Conservation (phyloP, 2,329 filamentous ascomycete genomes). For the Ambrosiella xylebori region DNA sequence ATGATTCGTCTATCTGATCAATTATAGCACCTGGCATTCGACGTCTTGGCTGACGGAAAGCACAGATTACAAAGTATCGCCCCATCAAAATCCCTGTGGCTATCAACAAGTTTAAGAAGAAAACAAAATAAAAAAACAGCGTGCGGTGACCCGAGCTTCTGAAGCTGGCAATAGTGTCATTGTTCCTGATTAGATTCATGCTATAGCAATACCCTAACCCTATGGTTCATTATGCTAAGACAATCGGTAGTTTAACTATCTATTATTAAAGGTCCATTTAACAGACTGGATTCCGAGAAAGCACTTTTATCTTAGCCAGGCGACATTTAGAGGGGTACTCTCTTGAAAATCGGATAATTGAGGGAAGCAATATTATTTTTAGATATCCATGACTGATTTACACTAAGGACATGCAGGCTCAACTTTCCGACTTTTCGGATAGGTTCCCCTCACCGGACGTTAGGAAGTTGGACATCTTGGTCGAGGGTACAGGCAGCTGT, state of each 20-base stretch:
- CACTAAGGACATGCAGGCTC: too few species aligned
- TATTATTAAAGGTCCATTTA: background rate
- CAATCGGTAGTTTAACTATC: background rate
- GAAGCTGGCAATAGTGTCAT: background rate
- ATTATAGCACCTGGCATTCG: background rate
- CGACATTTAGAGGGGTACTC: too few species aligned
- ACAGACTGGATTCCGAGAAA: too few species aligned
- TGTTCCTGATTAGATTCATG: too few species aligned
- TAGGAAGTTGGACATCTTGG: too few species aligned
- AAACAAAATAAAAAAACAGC: background rate
- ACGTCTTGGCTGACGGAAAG: background rate
- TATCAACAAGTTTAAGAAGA: background rate
- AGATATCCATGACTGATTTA: too few species aligned
- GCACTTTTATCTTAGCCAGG: too few species aligned
- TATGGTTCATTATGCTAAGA: background rate
- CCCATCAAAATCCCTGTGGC: background rate
- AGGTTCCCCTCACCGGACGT: too few species aligned
- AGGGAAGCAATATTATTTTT: too few species aligned
- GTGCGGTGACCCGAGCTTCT: background rate
- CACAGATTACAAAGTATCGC: background rate
- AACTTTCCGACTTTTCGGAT: too few species aligned
- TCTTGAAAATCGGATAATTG: too few species aligned
- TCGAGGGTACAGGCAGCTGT: too few species aligned
- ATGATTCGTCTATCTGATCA: background rate
- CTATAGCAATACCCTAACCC: background rate